phyloP scores from a whole-genome alignment of 768 basidiomycete genomes.

The Mrakia frigida region DNA sequence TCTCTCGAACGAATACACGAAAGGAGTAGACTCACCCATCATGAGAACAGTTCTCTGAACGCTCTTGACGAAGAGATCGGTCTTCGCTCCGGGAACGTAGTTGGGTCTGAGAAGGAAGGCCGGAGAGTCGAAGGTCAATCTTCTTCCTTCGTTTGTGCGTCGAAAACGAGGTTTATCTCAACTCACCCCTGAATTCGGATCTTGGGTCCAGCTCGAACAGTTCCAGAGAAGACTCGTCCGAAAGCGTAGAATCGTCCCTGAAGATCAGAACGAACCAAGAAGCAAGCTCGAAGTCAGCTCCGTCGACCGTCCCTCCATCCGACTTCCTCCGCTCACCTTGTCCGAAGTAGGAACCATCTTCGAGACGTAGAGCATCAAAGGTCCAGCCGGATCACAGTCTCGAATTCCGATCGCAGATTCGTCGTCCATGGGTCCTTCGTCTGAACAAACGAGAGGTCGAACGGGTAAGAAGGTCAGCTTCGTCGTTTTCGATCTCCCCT shows the following conservation, averaged over 20 bases:
- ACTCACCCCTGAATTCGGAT: constrained; percentile 84
- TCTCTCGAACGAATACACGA: no score
- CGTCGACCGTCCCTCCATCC: neutral
- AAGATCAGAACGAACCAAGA: neutral
- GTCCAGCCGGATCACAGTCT: constrained; percentile 93
- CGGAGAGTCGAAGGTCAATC: neutral
- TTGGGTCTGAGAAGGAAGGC: constrained; percentile 55
- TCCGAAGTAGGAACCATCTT: constrained; percentile 99
- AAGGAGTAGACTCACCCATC: constrained; percentile 58
- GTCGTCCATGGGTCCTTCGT: constrained; percentile 90
- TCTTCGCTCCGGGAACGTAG: constrained; percentile 97
- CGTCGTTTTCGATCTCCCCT: no score
- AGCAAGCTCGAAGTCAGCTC: neutral
- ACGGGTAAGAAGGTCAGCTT: no score
- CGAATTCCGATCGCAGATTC: constrained; percentile 98
- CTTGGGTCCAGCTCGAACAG: constrained; percentile 93
- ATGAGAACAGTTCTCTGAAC: constrained; percentile 98
- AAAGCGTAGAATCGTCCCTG: constrained; percentile 97
- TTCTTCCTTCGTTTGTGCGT: neutral
- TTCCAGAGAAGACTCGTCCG: constrained; percentile 99
- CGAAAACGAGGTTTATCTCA: neutral
- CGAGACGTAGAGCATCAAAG: constrained; percentile 95
- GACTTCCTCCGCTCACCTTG: constrained; percentile 51
- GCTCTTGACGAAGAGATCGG: constrained; percentile 94
- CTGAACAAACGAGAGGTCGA: no score